phyloP scores from a whole-genome alignment of 2,329 filamentous ascomycete genomes.

The Juglanconis sp. region DNA sequence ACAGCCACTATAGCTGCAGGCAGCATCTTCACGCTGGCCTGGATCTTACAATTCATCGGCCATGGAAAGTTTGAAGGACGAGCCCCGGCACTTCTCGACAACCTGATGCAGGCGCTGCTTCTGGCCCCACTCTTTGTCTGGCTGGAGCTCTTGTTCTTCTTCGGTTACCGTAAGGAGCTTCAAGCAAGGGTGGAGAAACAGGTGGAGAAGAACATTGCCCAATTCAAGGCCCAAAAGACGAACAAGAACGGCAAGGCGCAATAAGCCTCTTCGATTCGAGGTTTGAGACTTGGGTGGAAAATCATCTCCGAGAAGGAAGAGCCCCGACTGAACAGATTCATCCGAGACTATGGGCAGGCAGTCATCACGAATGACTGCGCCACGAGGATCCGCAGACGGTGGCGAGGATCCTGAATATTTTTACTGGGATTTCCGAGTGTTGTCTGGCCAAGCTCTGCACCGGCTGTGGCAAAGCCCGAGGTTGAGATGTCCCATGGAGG shows the following conservation, averaged over 20 bases:
- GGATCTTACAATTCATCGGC: slow-evolving; percentile 88
- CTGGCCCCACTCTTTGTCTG: slow-evolving; percentile 95
- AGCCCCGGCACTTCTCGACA: slow-evolving; percentile 86
- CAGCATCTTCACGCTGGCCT: slow-evolving; percentile 68
- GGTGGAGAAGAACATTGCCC: slow-evolving; percentile 73
- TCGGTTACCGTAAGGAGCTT: slow-evolving; percentile 87
- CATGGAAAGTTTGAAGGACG: slow-evolving; percentile 87
- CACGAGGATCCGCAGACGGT: neutral
- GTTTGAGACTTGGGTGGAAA: neutral
- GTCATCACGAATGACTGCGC: neutral
- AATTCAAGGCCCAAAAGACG: slow-evolving; percentile 60
- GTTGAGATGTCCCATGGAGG: neutral
- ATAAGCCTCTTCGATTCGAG: slow-evolving; percentile 25
- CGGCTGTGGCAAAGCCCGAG: neutral
- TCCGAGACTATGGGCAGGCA: neutral
- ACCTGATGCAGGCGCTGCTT: slow-evolving; percentile 86
- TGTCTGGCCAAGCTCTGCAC: neutral
- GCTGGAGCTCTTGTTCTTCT: slow-evolving; percentile 86
- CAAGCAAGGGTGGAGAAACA: slow-evolving; percentile 75
- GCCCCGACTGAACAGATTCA: neutral
- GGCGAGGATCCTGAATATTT: neutral
- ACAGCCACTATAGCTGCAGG: slow-evolving; percentile 56
- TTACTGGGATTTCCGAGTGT: neutral
- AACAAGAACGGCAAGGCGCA: slow-evolving; percentile 50
- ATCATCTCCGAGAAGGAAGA: neutral